These are phyloP conservation scores for Talaromyces sp. DNA, from an alignment of 2,329 filamentous ascomycete species.

Conservation along the genomic window DNA sequence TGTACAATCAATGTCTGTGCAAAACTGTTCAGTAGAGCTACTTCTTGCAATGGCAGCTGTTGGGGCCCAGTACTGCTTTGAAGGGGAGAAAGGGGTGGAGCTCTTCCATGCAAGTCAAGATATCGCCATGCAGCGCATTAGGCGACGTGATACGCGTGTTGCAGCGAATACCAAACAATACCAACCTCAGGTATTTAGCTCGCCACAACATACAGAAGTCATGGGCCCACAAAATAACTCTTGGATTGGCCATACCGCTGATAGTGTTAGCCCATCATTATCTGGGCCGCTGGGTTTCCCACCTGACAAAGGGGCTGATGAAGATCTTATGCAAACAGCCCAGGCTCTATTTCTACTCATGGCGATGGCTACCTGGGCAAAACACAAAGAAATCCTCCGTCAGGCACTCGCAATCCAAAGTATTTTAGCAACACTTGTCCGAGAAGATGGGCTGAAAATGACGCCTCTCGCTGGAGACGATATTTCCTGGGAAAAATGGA, in stretches of 20 bases:
- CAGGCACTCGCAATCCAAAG: constrained; percentile 21
- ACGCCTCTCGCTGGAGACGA: constrained; percentile 7
- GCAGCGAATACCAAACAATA: constrained; percentile 9
- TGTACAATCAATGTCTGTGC: constrained; percentile 12
- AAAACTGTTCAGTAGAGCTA: constrained; percentile 15
- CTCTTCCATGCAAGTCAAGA: constrained; percentile 15
- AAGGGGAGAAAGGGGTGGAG: constrained; percentile 17
- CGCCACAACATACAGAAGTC: not conserved
- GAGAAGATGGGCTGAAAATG: constrained; percentile 17
- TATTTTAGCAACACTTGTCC: constrained; percentile 18
- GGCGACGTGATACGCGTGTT: constrained; percentile 14
- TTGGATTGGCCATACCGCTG: not conserved
- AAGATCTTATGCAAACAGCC: constrained; percentile 17
- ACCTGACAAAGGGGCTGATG: constrained; percentile 8
- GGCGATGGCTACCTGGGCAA: constrained; percentile 20
- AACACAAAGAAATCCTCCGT: constrained; percentile 16
- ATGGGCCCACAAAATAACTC: not conserved
- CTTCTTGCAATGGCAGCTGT: constrained; percentile 18
- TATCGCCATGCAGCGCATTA: constrained; percentile 17
- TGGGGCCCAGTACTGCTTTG: constrained; percentile 18
- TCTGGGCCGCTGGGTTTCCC: constrained; percentile 14
- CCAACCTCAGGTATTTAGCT: not conserved
- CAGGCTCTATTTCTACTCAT: constrained; percentile 18
- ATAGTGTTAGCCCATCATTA: constrained; percentile 10
- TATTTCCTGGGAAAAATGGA: constrained; percentile 19